Percentiles rank a stretch among this genome's conserved stretches.
Evolutionary conservation across 129 eudicot species (phyloP).

Genomic region (Helianthus tuberosus): DNA sequence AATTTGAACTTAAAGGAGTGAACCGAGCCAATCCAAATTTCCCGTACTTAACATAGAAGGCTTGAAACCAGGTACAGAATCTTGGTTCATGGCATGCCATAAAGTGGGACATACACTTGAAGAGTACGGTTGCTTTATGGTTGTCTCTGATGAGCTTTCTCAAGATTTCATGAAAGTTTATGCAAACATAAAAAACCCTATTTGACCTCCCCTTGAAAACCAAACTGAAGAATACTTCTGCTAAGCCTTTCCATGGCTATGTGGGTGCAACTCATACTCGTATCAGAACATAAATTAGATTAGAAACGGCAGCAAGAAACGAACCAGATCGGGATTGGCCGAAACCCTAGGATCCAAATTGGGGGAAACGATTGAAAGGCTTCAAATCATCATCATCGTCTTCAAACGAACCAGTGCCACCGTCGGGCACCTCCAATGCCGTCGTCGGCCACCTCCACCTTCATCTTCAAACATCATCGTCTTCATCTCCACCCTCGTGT

Average conservation of each 20-base stretch:
- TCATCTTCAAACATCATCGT: too few relatives aligned
- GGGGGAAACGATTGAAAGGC: too few relatives aligned
- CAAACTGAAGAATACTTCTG: constrained; percentile 12
- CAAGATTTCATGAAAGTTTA: constrained; percentile 8
- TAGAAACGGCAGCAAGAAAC: too few relatives aligned
- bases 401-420: too few relatives aligned
- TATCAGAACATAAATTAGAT: too few relatives aligned
- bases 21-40: constrained; percentile 16
- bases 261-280: not conserved
- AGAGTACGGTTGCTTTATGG: constrained; percentile 33
- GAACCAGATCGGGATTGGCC: too few relatives aligned
- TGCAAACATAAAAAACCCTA: not conserved
- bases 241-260: constrained; percentile 15
- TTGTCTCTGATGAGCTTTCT: not conserved
- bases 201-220: constrained; percentile 24
- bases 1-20: too few relatives aligned
- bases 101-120: constrained; percentile 29
- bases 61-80: constrained; percentile 15
- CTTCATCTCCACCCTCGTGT: too few relatives aligned
- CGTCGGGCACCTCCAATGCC: too few relatives aligned
- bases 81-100: constrained; percentile 20
- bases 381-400: too few relatives aligned
- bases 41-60: constrained; percentile 15
- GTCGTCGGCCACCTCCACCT: too few relatives aligned
- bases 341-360: too few relatives aligned